Base-by-base conservation (phyloP, 225 moss, liverwort and hornwort species). In the Rhytidiadelphus loreus region DNA sequence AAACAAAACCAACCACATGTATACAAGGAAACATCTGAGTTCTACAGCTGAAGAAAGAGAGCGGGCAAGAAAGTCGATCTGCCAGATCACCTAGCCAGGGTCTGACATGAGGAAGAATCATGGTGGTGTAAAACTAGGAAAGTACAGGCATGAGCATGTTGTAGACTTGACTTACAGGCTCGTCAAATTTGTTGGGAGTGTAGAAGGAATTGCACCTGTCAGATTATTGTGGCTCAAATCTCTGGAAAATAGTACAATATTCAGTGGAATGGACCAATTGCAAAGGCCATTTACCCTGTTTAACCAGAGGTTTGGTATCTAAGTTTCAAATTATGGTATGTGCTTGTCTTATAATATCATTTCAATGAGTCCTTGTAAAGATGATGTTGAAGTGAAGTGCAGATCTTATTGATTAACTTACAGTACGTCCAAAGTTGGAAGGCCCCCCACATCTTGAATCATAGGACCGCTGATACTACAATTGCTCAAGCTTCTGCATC, bases 401-500 rank as follows among this genome's bases (percentile, higher is more conserved):
- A n/a, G 21, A 74, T 81, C 43, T 33, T 23, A 62, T 37, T 52
- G 70, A 70, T 70, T 55, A 69, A 87, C 87, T 90, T 87, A 90
- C 93, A 91, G 26, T 29, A 90, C 88, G 79, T 62, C 86, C 80
- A 93, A 86, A 52, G 8, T 86, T 53, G 4, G 64, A 60, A 89
- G 78, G 52, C 80, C 46, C 65, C 80, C 88, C 53, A 93, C 62
- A 60, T 89, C 70, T 63, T 69, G 89, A 86, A 91, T 88, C 52
- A 2, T 86, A n/a, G n/a, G n/a, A 44, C 91, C 91, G 58, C 26
- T 88, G 41, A 93, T 66, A 48, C 88, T 48, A 76, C 93, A 91
- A 63, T 93, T 96, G 39, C 95, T 89, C 91, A 96, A 52, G 91
- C 95, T 96, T 86, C 92, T 92, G 92, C 88, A 73, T 68, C 84